Conservation (phyloP, 1,139 yeast species). For the Starmera stellimalicola region DNA sequence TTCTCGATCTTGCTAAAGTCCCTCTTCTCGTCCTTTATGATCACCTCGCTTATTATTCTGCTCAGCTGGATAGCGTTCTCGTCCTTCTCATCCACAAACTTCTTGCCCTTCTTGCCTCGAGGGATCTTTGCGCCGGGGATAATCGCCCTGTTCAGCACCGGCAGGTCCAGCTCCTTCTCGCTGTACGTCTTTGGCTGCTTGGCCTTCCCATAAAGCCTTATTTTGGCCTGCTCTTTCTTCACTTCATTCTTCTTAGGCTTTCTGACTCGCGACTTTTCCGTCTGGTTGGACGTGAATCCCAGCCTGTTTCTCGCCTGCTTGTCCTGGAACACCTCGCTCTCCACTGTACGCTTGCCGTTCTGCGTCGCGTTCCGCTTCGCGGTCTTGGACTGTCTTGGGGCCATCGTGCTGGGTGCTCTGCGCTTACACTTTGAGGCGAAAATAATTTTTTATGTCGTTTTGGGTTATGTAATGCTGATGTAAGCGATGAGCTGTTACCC, state of each 20-base stretch:
- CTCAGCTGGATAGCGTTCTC: slow-evolving; percentile 53
- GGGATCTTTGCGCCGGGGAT: slow-evolving; percentile 75
- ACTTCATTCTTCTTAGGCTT: slow-evolving; percentile 43
- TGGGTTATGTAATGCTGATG: too few species aligned
- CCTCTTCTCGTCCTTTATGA: slow-evolving; percentile 72
- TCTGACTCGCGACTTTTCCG: slow-evolving; percentile 48
- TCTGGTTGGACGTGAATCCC: slow-evolving; percentile 50
- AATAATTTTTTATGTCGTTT: too few species aligned
- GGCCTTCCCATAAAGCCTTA: slow-evolving; percentile 62
- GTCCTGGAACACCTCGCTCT: slow-evolving; percentile 59
- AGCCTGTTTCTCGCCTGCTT: slow-evolving; percentile 57
- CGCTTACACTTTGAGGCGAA: too few species aligned
- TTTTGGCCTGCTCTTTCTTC: slow-evolving; percentile 56
- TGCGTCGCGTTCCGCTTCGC: slow-evolving; percentile 46
- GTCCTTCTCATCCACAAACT: slow-evolving; percentile 55
- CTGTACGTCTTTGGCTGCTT: slow-evolving; percentile 49
- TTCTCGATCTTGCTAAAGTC: slow-evolving; percentile 88
- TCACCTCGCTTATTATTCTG: slow-evolving; percentile 69
- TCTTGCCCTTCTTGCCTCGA: slow-evolving; percentile 88
- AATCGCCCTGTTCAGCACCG: slow-evolving; percentile 71
- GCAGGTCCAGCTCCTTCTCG: slow-evolving; percentile 73
- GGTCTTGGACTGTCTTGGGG: slow-evolving; percentile 49
- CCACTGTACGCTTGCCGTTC: slow-evolving; percentile 46
- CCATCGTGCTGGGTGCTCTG: too few species aligned
- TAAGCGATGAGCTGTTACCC: too few species aligned